Evolutionary conservation across 352 stramenopile species (phyloP).

Genomic region (Phytophthora macrochlamydospora): DNA sequence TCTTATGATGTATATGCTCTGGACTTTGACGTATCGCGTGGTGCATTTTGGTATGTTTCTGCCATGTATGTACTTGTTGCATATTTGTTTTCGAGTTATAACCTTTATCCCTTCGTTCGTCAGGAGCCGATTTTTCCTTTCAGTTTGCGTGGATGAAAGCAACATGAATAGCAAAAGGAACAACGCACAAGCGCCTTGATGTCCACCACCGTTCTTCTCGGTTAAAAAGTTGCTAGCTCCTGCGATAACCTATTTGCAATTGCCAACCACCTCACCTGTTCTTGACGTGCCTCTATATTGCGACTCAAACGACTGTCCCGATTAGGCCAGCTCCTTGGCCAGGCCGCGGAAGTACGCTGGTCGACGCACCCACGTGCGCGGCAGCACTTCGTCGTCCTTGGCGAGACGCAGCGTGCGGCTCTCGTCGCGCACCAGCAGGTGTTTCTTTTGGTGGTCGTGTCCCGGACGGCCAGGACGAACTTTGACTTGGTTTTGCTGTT

Average conservation of each 20-base stretch:
- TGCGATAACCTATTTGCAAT: constrained; percentile 29
- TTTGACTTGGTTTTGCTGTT: constrained; percentile 55
- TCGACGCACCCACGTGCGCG: constrained; percentile 83
- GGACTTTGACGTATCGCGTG: constrained; percentile 26
- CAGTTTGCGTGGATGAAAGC: constrained; percentile 6
- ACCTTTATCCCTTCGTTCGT: not conserved
- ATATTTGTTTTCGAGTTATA: not conserved
- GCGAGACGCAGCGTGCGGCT: constrained; percentile 66
- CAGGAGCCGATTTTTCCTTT: constrained; percentile 11
- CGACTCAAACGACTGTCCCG: constrained; percentile 10
- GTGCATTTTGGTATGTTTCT: constrained; percentile 31
- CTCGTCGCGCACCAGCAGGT: constrained; percentile 69
- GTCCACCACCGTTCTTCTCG: constrained; percentile 24
- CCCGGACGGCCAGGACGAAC: constrained; percentile 83
- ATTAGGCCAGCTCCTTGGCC: constrained; percentile 44
- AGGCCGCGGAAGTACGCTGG: constrained; percentile 75
- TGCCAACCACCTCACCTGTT: constrained; percentile 5
- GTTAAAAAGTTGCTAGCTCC: constrained; percentile 14
- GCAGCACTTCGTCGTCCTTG: constrained; percentile 76
- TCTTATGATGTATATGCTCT: constrained; percentile 33
- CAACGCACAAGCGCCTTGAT: constrained; percentile 1
- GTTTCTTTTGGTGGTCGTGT: constrained; percentile 85
- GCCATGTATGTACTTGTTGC: too few relatives aligned
- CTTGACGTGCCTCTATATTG: constrained; percentile 37
- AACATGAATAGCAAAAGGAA: not conserved